Conservation (phyloP, 495 filamentous ascomycete species). For the Clavariopsis aquatica region DNA sequence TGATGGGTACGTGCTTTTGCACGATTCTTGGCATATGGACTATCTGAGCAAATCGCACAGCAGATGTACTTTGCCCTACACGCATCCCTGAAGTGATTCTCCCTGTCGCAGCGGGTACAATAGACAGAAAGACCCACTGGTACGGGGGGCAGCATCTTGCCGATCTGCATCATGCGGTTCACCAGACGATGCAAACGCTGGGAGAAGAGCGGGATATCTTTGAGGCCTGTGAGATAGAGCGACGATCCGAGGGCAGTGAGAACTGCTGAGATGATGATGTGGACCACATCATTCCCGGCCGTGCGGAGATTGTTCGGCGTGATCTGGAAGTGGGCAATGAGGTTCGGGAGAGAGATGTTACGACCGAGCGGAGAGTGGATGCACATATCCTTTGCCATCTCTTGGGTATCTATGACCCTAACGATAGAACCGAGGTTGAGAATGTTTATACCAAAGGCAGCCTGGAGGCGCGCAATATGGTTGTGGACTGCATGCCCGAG, state of each 20-base stretch:
- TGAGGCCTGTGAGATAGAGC: not conserved
- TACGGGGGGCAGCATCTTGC: not conserved
- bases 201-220: not conserved
- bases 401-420: slow-evolving; percentile 19
- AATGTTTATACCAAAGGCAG: slow-evolving; percentile 4
- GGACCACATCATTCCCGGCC: slow-evolving; percentile 17
- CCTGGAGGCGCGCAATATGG: not conserved
- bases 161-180: not conserved
- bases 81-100: not conserved
- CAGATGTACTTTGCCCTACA: not conserved
- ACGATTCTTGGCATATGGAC: not conserved
- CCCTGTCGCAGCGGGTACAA: not conserved
- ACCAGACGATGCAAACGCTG: not conserved
- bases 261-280: slow-evolving; percentile 5
- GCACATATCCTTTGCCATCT: slow-evolving; percentile 5
- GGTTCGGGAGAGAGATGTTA: slow-evolving; percentile 8
- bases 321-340: slow-evolving; percentile 9
- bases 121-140: not conserved
- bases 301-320: slow-evolving; percentile 11
- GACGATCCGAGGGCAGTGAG: not conserved
- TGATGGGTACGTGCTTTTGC: not conserved
- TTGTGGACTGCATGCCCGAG: slow-evolving; percentile 10
- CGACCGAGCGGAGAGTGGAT: not conserved
- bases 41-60: not conserved
- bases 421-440: slow-evolving; percentile 7